Conservation (phyloP, 2,329 filamentous ascomycete species). For the Chalaropsis ovoidea region DNA sequence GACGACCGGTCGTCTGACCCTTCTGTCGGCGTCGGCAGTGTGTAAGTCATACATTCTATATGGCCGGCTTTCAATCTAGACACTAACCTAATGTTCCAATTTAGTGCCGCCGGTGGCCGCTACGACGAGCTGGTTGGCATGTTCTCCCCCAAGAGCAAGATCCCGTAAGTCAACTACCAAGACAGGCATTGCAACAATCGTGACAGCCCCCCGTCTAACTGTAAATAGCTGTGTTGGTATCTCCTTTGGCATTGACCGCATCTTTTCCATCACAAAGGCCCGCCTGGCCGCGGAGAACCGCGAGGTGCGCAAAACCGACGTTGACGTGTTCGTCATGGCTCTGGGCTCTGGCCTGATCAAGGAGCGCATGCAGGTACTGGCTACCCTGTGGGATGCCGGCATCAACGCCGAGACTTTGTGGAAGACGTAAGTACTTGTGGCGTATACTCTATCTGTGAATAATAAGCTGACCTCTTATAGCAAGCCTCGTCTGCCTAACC, state of each 20-base stretch:
- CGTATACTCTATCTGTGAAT: neutral
- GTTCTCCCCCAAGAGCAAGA: constrained; percentile 76
- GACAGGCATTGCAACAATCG: neutral
- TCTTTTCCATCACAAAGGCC: constrained; percentile 84
- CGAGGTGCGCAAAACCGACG: constrained; percentile 55
- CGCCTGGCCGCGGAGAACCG: constrained; percentile 54
- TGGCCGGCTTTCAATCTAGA: neutral
- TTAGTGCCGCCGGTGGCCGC: constrained; percentile 65
- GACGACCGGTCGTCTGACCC: constrained; percentile 67
- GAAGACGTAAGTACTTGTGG: constrained; percentile 44
- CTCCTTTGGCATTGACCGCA: constrained; percentile 90
- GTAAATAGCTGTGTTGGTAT: constrained; percentile 41
- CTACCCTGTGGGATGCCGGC: constrained; percentile 71
- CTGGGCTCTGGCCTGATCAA: constrained; percentile 72
- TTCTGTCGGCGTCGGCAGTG: constrained; percentile 73
- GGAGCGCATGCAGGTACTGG: constrained; percentile 73
- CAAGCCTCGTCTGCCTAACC: constrained; percentile 76
- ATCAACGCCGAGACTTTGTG: constrained; percentile 86
- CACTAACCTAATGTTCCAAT: constrained; percentile 6
- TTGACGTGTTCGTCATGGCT: constrained; percentile 91
- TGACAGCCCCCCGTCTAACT: neutral
- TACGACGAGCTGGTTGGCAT: constrained; percentile 92
- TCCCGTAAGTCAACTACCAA: constrained; percentile 42
- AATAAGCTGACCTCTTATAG: constrained; percentile 29
- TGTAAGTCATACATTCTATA: constrained; percentile 33